phyloP scores from a whole-genome alignment of 768 basidiomycete genomes.

The Podaxis rugospora region DNA sequence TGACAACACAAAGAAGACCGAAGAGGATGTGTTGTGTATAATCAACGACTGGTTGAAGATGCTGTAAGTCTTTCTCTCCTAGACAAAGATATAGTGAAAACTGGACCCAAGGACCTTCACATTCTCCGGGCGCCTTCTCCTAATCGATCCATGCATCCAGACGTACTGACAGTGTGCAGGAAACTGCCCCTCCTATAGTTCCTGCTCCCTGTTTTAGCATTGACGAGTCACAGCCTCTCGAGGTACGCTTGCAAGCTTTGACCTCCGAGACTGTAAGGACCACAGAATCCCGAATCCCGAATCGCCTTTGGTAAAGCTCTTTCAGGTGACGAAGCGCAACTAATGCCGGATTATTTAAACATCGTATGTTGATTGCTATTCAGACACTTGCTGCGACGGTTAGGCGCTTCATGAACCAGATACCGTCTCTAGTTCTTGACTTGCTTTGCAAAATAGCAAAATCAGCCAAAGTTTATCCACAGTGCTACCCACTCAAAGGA shows the following conservation, averaged over 20 bases:
- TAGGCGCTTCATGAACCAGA: neutral
- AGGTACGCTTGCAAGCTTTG: neutral
- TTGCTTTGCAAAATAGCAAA: slow-evolving; percentile 4
- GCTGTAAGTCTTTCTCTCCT: neutral
- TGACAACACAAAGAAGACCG: no score
- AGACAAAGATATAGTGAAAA: neutral
- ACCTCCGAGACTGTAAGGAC: neutral
- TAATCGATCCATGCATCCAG: no score
- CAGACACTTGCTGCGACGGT: neutral
- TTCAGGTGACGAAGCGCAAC: neutral
- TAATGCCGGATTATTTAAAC: neutral
- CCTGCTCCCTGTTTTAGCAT: neutral
- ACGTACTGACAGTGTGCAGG: no score
- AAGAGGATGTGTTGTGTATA: neutral
- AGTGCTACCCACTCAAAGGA: neutral
- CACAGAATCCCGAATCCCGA: neutral
- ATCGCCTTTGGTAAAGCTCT: neutral
- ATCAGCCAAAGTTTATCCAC: neutral
- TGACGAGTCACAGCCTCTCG: neutral
- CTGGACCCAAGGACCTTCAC: neutral
- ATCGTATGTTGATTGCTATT: neutral
- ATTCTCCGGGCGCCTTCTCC: neutral
- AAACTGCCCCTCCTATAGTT: no score
- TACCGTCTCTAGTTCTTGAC: neutral
- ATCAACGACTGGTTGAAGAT: neutral